phyloP scores from a whole-genome alignment of 2,329 filamentous ascomycete genomes.

The Aureobasidium sp. region DNA sequence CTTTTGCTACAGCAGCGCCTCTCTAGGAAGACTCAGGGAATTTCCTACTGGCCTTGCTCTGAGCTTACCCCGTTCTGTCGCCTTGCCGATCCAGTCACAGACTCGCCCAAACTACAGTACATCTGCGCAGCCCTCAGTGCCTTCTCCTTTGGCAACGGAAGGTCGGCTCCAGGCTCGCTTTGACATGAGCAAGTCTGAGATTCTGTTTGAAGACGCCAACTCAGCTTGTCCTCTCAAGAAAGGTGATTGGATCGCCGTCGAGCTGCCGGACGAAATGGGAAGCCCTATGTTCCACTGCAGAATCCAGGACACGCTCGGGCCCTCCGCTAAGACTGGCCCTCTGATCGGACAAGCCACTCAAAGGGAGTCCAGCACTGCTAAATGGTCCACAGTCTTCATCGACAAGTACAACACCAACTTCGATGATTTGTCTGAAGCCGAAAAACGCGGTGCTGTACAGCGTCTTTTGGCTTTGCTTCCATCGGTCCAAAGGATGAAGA shows the following conservation, averaged over 20 bases:
- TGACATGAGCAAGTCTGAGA: neutral
- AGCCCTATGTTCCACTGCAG: slow-evolving; percentile 41
- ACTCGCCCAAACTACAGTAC: too few relatives aligned
- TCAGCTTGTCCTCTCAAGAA: slow-evolving; percentile 31
- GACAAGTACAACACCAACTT: slow-evolving; percentile 51
- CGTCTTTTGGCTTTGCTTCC: slow-evolving; percentile 54
- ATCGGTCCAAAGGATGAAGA: slow-evolving; percentile 51
- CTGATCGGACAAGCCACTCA: neutral
- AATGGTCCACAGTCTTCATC: slow-evolving; percentile 31
- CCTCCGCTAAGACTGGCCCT: slow-evolving; percentile 30
- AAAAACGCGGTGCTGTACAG: slow-evolving; percentile 47
- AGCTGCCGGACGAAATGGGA: slow-evolving; percentile 8
- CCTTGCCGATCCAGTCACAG: neutral
- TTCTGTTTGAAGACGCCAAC: slow-evolving; percentile 1
- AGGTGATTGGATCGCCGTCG: slow-evolving; percentile 49
- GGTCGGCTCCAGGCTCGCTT: neutral
- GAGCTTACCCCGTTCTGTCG: slow-evolving; percentile 38
- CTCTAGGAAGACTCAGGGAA: slow-evolving; percentile 38
- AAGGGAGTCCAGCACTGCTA: neutral
- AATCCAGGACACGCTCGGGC: slow-evolving; percentile 41
- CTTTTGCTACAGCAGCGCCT: slow-evolving; percentile 64
- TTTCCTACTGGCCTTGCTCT: slow-evolving; percentile 53
- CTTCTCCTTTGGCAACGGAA: neutral
- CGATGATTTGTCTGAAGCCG: slow-evolving; percentile 41
- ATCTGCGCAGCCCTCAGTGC: neutral